Evolutionary conservation across 345 rosid genomes (phyloP), one percentile per base, ranked within the genome.

Genomic region (Dipteronia dyeriana): DNA sequence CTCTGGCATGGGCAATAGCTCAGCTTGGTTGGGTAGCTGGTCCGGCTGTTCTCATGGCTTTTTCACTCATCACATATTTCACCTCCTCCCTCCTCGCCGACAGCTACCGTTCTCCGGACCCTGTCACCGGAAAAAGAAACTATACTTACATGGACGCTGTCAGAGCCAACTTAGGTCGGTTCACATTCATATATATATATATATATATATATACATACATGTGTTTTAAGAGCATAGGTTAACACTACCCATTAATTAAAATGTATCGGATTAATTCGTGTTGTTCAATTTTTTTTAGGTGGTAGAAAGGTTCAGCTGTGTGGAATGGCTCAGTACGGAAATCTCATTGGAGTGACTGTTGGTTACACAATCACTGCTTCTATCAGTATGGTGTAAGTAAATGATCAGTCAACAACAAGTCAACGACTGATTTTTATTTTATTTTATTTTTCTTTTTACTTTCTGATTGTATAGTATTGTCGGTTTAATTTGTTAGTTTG

Each of bases 361-460:
- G 97, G 98, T 53, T 95, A 93, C 81, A 95, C 97, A n/a, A 95
- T 95, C 79, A 93, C 98, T 41, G 92, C 95, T 14, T 91, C 98
- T 10, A 90, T 93, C 38, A 95, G 98, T 81, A 90, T 95, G 92
- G 97, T 91, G 98, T 95, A 86, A 91, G 97, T 74, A 45, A 0
- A 34, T 34, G 4, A 4, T 4, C 1, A 73, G 62, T 61, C 49
- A 71, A 39, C 59, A 1, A 47, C 4, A 14, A 49, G 14, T 41
- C 45, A 41, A 41, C 45, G 45, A 41, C 45, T 41, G 34, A 4
- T 5, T 34, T 31, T 31, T 31, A 0, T 3, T 31, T 31, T 31
- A 2, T 31, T 31, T 31, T 31, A 3, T 34, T 34, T 34, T 4
- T 34, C 4, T 34, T 34, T 34, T 34, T 4, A 4, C 4, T n/a